phyloP scores from a whole-genome alignment of 208 protist species.

The Histomonas meleagridis region DNA sequence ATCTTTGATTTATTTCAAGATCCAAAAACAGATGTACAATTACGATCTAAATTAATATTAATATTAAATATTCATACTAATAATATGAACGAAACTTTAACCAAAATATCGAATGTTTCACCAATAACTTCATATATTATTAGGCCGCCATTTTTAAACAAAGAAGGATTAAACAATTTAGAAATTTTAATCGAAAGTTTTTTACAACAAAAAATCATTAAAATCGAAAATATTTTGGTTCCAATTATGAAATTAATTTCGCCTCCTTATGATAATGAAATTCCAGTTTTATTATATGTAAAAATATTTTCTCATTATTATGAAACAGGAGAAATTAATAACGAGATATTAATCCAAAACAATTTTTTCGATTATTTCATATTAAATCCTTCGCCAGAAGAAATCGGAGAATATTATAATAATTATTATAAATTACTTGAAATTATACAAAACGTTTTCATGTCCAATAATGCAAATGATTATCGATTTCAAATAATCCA shows the following conservation, averaged over 20 bases:
- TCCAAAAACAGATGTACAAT: too few relatives aligned
- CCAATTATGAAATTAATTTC: not conserved
- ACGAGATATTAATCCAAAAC: not conserved
- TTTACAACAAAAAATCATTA: not conserved
- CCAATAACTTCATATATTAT: not conserved
- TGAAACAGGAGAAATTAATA: not conserved
- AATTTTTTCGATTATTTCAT: not conserved
- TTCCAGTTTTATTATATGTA: not conserved
- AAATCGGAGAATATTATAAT: not conserved
- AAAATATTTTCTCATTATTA: not conserved
- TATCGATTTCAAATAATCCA: not conserved
- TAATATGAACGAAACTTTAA: not conserved
- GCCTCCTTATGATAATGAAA: not conserved
- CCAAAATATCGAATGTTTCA: not conserved
- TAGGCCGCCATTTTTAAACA: not conserved
- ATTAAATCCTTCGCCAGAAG: not conserved
- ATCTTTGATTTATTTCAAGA: not conserved
- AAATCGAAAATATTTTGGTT: not conserved
- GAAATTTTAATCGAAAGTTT: not conserved
- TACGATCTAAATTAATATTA: not conserved
- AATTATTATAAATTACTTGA: not conserved
- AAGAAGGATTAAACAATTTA: not conserved
- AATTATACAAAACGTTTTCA: not conserved
- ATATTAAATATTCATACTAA: not conserved
- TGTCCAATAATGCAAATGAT: not conserved